Conservation (phyloP, 768 basidiomycete species). For the Tulasnella sp. region DNA sequence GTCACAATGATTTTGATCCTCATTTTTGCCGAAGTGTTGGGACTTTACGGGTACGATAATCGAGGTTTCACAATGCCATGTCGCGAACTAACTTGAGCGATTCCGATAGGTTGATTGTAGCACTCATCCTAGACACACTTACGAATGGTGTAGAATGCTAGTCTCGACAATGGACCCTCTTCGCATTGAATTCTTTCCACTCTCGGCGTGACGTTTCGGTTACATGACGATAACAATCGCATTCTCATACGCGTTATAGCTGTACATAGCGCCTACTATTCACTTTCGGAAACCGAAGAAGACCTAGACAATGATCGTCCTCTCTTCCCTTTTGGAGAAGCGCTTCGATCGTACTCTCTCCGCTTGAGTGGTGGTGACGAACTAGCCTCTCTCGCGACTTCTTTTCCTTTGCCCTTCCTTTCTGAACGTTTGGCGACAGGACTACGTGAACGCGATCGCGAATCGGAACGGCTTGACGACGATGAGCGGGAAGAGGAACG, state of each 20-base stretch:
- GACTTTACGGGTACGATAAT: conserved; percentile 60
- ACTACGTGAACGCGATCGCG: conserved; percentile 3
- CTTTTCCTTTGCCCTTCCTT: not conserved
- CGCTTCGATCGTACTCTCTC: not conserved
- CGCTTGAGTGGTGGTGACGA: not conserved
- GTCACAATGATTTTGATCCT: conserved; percentile 95
- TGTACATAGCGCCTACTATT: not conserved
- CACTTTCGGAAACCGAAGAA: not conserved
- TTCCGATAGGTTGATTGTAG: conserved; percentile 45
- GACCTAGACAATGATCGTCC: not conserved
- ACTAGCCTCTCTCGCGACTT: not conserved
- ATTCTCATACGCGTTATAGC: not conserved
- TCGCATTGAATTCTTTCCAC: not conserved
- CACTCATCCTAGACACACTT: conserved; percentile 81
- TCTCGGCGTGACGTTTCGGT: not conserved
- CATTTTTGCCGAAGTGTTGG: conserved; percentile 84
- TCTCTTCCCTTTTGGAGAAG: not conserved
- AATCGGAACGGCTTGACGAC: not conserved
- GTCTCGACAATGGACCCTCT: not conserved
- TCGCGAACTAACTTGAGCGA: conserved; percentile 19
- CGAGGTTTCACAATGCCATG: conserved; percentile 14
- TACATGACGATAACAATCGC: not conserved
- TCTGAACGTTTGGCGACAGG: not conserved
- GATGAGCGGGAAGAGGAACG: conserved; percentile 20
- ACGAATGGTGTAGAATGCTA: conserved; percentile 35